These are phyloP conservation scores for Triadica sebifera DNA, from an alignment of 345 rosid genomes.

Conservation along the genomic window DNA sequence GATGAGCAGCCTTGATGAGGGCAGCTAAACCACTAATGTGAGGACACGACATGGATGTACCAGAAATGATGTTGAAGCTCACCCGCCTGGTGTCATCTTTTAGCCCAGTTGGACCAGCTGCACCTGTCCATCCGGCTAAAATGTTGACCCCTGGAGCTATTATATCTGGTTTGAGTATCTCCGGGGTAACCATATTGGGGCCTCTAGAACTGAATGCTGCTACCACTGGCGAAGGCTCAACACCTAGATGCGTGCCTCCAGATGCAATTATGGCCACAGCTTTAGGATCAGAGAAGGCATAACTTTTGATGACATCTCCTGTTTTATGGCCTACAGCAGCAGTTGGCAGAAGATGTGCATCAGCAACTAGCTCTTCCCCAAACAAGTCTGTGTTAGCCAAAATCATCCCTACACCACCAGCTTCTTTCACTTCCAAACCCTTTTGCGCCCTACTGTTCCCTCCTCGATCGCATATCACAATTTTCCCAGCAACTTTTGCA, in stretches of 20 bases:
- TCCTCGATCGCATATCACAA: slow-evolving; percentile 65
- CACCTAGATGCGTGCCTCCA: slow-evolving; percentile 38
- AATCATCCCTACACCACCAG: slow-evolving; percentile 61
- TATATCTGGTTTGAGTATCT: slow-evolving; percentile 58
- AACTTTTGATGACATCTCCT: slow-evolving; percentile 41
- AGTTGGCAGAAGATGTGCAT: slow-evolving; percentile 58
- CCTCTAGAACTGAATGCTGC: slow-evolving; percentile 69
- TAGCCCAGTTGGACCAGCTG: slow-evolving; percentile 43
- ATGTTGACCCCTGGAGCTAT: slow-evolving; percentile 61
- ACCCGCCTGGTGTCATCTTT: slow-evolving; percentile 37
- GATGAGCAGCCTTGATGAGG: slow-evolving; percentile 55
- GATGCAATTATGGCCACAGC: slow-evolving; percentile 41
- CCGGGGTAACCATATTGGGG: slow-evolving; percentile 45
- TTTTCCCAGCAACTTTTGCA: slow-evolving; percentile 34
- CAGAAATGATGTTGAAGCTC: slow-evolving; percentile 53
- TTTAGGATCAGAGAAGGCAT: slow-evolving; percentile 27
- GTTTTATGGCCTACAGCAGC: slow-evolving; percentile 45
- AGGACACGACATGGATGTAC: slow-evolving; percentile 72
- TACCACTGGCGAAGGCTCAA: slow-evolving; percentile 56
- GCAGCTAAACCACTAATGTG: slow-evolving; percentile 62
- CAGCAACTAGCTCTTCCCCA: slow-evolving; percentile 63
- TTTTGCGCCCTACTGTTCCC: slow-evolving; percentile 49
- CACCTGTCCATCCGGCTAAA: slow-evolving; percentile 59
- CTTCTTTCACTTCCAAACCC: slow-evolving; percentile 49
- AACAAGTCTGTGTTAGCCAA: slow-evolving; percentile 44